Percentiles rank a stretch among this genome's conserved stretches.
These are phyloP conservation scores for Poa pratensis DNA, from an alignment of 176 grass and related monocot genomes.

Conservation along the genomic window DNA sequence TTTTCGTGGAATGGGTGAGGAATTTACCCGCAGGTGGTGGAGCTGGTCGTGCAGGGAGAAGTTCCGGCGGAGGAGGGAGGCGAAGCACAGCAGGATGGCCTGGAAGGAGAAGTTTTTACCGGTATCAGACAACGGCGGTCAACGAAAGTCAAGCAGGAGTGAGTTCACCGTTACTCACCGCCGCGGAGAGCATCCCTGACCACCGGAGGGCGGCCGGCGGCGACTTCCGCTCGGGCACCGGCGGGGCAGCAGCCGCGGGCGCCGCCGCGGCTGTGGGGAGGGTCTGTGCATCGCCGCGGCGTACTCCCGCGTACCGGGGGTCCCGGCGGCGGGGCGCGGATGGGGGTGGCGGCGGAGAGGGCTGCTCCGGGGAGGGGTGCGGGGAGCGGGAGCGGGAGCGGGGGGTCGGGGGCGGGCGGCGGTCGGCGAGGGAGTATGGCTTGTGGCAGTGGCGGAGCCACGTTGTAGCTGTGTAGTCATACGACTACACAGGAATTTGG, in stretches of 20 bases:
- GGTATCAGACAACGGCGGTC: conserved; percentile 19
- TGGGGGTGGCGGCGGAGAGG: neutral
- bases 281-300: conserved; percentile 22
- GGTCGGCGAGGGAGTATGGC: conserved; percentile 53
- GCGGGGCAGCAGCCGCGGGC: neutral
- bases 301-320: conserved; percentile 61
- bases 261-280: neutral
- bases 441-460: conserved; percentile 15
- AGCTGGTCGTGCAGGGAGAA: conserved; percentile 60
- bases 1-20: neutral
- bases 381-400: conserved; percentile 47
- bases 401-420: conserved; percentile 44
- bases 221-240: conserved; percentile 19
- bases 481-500: too few relatives aligned
- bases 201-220: conserved; percentile 13
- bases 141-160: conserved; percentile 38
- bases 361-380: conserved; percentile 34
- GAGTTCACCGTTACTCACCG: conserved; percentile 31
- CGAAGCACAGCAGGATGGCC: conserved; percentile 51
- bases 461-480: too few relatives aligned
- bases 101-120: conserved; percentile 25
- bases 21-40: conserved; percentile 54
- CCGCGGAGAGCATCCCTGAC: conserved; percentile 21
- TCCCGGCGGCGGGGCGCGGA: conserved; percentile 44
- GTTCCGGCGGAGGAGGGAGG: conserved; percentile 63